Percentiles rank a stretch among this genome's conserved stretches.
phyloP scores from a whole-genome alignment of 352 stramenopile genomes.

The Globisporangium rhizosaccharum region DNA sequence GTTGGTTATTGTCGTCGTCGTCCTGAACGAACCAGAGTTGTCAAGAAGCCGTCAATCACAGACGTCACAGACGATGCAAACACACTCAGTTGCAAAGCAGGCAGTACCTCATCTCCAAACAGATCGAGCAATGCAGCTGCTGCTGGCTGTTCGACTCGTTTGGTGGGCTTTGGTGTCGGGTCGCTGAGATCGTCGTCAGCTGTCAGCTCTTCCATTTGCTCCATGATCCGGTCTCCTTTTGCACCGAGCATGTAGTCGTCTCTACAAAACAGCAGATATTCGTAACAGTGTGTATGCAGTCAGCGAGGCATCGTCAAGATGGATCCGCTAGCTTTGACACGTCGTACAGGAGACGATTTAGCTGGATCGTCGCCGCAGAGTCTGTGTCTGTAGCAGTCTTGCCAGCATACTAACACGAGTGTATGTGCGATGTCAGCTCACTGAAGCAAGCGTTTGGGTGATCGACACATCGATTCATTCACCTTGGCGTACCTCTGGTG shows the following conservation, averaged over 20 bases:
- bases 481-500: slow-evolving; percentile 1
- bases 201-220: slow-evolving; percentile 41
- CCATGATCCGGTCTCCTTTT: slow-evolving; percentile 38
- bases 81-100: not conserved
- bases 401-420: not conserved
- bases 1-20: not conserved
- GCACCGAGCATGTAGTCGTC: slow-evolving; percentile 45
- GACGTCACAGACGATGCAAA: no score
- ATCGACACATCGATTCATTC: not conserved
- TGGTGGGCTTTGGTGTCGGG: not conserved
- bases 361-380: slow-evolving; percentile 17
- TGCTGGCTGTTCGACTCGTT: not conserved
- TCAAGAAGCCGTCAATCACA: no score
- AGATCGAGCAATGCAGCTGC: not conserved
- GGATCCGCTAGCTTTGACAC: not conserved
- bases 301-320: not conserved
- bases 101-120: slow-evolving; percentile 4
- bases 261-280: slow-evolving; percentile 10
- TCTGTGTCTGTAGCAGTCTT: not conserved
- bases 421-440: not conserved
- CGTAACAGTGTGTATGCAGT: not conserved
- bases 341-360: slow-evolving; percentile 39
- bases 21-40: not conserved
- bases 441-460: not conserved
- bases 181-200: slow-evolving; percentile 3